Percentiles rank a stretch among this genome's conserved stretches.
phyloP scores from a whole-genome alignment of 257 asterid genomes.

The Scutellaria baicalensis region DNA sequence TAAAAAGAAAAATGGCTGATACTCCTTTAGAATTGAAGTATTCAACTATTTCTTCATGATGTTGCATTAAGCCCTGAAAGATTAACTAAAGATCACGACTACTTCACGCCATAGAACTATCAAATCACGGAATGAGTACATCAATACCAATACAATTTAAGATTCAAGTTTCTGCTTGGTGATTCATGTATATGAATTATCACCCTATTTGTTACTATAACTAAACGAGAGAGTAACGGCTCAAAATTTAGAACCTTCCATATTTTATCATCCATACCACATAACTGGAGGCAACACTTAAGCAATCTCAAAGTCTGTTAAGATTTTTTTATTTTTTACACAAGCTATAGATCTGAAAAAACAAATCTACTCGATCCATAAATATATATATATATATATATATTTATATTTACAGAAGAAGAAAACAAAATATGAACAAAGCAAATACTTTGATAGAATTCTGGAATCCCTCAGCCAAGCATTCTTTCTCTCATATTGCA shows the following conservation, averaged over 20 bases:
- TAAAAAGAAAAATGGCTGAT: conserved; percentile 77
- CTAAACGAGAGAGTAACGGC: background rate
- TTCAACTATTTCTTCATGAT: conserved; percentile 65
- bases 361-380: background rate
- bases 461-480: too few relatives aligned
- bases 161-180: background rate
- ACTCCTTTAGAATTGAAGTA: conserved; percentile 83
- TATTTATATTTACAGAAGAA: background rate
- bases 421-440: background rate
- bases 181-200: background rate
- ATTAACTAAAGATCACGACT: background rate
- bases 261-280: background rate
- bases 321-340: background rate
- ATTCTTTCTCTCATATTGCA: background rate
- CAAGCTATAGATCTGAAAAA: background rate
- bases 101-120: background rate
- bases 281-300: background rate
- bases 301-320: background rate
- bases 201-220: background rate
- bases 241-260: background rate
- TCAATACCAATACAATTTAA: background rate
- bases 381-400: too few relatives aligned
- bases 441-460: background rate
- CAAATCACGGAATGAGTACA: background rate
- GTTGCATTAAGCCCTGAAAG: conserved; percentile 74